Evolutionary conservation across 495 filamentous ascomycete species (phyloP).

Genomic region (Tuber magnatum): DNA sequence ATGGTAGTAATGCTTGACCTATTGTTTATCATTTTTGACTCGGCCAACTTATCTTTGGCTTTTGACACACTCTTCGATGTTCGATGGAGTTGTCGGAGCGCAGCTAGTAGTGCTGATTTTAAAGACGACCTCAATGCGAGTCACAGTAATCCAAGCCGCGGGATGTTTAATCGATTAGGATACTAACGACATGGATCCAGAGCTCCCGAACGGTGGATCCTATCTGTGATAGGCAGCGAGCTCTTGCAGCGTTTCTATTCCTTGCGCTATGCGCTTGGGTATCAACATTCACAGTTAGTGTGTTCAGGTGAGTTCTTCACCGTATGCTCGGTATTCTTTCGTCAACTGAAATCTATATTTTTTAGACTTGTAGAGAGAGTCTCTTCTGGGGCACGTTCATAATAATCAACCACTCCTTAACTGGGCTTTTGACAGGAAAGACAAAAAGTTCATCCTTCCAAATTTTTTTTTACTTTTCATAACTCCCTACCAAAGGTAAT

Average conservation of each 20-base stretch:
- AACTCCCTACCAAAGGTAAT: slow-evolving; percentile 8
- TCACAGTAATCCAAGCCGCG: not conserved
- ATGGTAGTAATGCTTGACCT: slow-evolving; percentile 71
- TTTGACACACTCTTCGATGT: slow-evolving; percentile 75
- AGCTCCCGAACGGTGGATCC: slow-evolving; percentile 41
- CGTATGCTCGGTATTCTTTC: slow-evolving; percentile 2
- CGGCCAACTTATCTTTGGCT: slow-evolving; percentile 80
- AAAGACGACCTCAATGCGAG: slow-evolving; percentile 35
- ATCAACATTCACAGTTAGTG: slow-evolving; percentile 78
- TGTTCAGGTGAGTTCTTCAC: slow-evolving; percentile 58
- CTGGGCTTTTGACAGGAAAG: not conserved
- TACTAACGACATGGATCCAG: slow-evolving; percentile 24
- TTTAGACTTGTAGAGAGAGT: slow-evolving; percentile 64
- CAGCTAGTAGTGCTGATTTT: slow-evolving; percentile 22
- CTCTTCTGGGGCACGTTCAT: slow-evolving; percentile 31
- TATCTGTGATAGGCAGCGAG: slow-evolving; percentile 65
- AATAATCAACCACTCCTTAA: slow-evolving; percentile 14
- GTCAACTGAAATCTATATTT: slow-evolving; percentile 18
- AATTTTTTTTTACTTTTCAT: slow-evolving; percentile 9
- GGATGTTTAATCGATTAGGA: slow-evolving; percentile 3
- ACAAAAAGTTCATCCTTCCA: slow-evolving; percentile 8
- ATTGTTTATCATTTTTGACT: slow-evolving; percentile 93
- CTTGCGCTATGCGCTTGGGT: slow-evolving; percentile 84
- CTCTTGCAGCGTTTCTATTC: slow-evolving; percentile 71
- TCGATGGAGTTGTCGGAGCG: slow-evolving; percentile 53